These are phyloP conservation scores for Coniochaeta ligniaria DNA, from an alignment of 2,329 filamentous ascomycete species.

Conservation along the genomic window DNA sequence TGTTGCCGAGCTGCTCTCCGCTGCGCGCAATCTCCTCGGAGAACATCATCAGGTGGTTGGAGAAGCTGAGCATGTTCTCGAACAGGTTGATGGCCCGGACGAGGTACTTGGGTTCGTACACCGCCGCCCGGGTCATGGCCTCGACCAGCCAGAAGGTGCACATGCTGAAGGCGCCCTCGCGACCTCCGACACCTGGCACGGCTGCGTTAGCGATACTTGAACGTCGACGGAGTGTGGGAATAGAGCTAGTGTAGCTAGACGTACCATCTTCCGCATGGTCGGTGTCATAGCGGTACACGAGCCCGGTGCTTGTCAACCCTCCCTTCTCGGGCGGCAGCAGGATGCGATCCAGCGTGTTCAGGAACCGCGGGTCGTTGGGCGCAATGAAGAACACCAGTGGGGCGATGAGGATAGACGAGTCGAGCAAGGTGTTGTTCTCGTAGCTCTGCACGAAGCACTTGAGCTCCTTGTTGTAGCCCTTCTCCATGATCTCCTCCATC, in stretches of 20 bases:
- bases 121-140: conserved; percentile 61
- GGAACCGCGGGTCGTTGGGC: conserved; percentile 69
- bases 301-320: conserved; percentile 65
- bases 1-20: conserved; percentile 74
- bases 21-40: conserved; percentile 70
- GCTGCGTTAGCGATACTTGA: conserved; percentile 6
- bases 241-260: conserved; percentile 8
- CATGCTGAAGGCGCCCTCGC: conserved; percentile 73
- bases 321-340: conserved; percentile 67
- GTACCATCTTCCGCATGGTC: conserved; percentile 61
- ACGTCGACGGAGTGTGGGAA: too few species aligned
- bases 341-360: conserved; percentile 65
- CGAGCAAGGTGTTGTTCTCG: conserved; percentile 61
- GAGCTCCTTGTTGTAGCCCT: conserved; percentile 63
- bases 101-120: conserved; percentile 59
- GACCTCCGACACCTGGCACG: conserved; percentile 58
- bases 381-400: conserved; percentile 75
- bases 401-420: conserved; percentile 69
- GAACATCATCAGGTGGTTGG: conserved; percentile 72
- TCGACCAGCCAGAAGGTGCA: conserved; percentile 81
- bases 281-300: conserved; percentile 71
- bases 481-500: conserved; percentile 73
- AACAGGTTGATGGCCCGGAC: conserved; percentile 60
- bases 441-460: conserved; percentile 70
- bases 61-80: conserved; percentile 70